Base-by-base conservation (phyloP, 1,284 basidiomycete genomes). In the Fomitopsis palustris region DNA sequence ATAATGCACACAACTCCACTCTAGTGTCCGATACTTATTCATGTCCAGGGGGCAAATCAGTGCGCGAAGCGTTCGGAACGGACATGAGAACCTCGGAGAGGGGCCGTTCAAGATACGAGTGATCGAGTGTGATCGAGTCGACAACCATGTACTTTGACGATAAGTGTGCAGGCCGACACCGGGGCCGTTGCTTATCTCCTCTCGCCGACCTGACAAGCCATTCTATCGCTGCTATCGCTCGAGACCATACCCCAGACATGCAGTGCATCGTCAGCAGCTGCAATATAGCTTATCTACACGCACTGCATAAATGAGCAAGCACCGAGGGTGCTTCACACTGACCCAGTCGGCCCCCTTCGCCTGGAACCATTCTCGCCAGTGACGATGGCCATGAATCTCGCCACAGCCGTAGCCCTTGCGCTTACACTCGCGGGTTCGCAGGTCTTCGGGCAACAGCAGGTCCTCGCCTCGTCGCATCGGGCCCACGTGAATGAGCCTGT, bases 401-500 rank as follows among this genome's bases (percentile, higher is more conserved):
- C 54, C n/a, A 45, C 33, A 17, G 8, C 25, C 25, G 45, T 47
- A 27, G 25, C 45, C 27, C 45, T 47, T 23, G 39, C 45, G 19
- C n/a, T 57, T n/a, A 42, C 27, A n/a, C 39, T 57, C 4, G 49
- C 29, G 25, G 4, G 39, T 37, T 42, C 27, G 12, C 45, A 27
- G 7, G 51, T 19, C 17, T 16, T 38, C 14, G 54, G 54, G 19
- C 58, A 60, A 38, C 45, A 55, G 21, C 54, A 60, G 33, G 55
- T 53, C 45, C 25, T 45, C 29, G 37, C 5, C 19, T 39, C 19
- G 27, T 53, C 45, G 23, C 54, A 14, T 3, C 38, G 14, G n/a
- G 21, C 21, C 6, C 27, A 10, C 10, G 42, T n/a, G 9, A 27
- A 51, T n/a, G 58, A 58, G 17, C 51, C 59, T 42, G 62, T 66